phyloP scores from a whole-genome alignment of 2,329 filamentous ascomycete species.

The Byssochlamys sp. region DNA sequence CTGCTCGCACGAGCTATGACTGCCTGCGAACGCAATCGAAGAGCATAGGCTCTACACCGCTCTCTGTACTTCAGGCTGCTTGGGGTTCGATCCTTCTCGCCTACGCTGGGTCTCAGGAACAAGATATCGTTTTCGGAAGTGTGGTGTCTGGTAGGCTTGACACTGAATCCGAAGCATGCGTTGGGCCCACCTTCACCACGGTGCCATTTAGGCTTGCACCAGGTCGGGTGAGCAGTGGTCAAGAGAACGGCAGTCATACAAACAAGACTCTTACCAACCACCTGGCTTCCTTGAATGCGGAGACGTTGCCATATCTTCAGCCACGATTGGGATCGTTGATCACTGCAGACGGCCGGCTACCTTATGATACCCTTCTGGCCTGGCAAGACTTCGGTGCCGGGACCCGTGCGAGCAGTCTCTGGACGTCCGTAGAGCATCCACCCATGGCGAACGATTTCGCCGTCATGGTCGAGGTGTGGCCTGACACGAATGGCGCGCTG shows the following conservation, averaged over 20 bases:
- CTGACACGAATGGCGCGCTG: slow-evolving; percentile 12
- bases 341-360: slow-evolving; percentile 16
- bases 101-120: slow-evolving; percentile 24
- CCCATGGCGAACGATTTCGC: slow-evolving; percentile 23
- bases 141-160: slow-evolving; percentile 23
- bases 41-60: slow-evolving; percentile 19
- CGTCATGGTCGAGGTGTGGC: slow-evolving; percentile 25
- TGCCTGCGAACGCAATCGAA: slow-evolving; percentile 23
- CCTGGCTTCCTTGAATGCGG: slow-evolving; percentile 16
- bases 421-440: slow-evolving; percentile 13
- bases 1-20: slow-evolving; percentile 12
- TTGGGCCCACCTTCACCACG: slow-evolving; percentile 28
- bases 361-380: slow-evolving; percentile 28
- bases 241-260: slow-evolving; percentile 5
- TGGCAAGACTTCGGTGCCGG: slow-evolving; percentile 23
- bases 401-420: slow-evolving; percentile 7
- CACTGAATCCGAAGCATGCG: slow-evolving; percentile 13
- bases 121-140: slow-evolving; percentile 26
- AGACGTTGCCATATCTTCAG: slow-evolving; percentile 15
- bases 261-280: slow-evolving; percentile 15
- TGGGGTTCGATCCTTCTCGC: slow-evolving; percentile 25
- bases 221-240: slow-evolving; percentile 7
- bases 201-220: slow-evolving; percentile 23
- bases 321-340: slow-evolving; percentile 15
- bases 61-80: slow-evolving; percentile 27